Evolutionary conservation across 2,329 filamentous ascomycete species (phyloP).

Genomic region (Aspergillus sp.): DNA sequence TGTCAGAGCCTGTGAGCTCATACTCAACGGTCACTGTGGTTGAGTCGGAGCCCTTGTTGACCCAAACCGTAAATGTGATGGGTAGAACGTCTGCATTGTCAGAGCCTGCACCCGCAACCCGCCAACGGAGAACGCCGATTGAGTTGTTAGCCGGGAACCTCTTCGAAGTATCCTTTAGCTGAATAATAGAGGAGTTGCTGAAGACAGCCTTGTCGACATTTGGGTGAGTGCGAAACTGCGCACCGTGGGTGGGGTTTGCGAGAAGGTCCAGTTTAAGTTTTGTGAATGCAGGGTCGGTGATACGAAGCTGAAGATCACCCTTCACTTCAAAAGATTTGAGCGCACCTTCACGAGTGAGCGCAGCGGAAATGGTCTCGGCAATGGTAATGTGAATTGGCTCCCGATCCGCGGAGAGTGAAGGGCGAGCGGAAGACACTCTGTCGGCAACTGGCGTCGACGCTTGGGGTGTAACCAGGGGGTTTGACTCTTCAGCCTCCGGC

Average conservation of each 20-base stretch:
- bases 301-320: slow-evolving; percentile 87
- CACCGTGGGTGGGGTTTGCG: slow-evolving; percentile 75
- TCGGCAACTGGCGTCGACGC: slow-evolving; percentile 55
- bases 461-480: slow-evolving; percentile 66
- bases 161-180: slow-evolving; percentile 82
- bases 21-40: slow-evolving; percentile 95
- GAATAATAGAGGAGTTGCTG: slow-evolving; percentile 77
- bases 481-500: slow-evolving; percentile 73
- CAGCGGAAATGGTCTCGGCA: slow-evolving; percentile 86
- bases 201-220: slow-evolving; percentile 92
- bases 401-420: slow-evolving; percentile 69
- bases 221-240: slow-evolving; percentile 91
- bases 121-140: slow-evolving; percentile 91
- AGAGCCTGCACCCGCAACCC: slow-evolving; percentile 70
- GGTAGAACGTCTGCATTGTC: slow-evolving; percentile 81
- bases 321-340: slow-evolving; percentile 85
- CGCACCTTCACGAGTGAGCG: slow-evolving; percentile 81
- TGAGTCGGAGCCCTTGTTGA: slow-evolving; percentile 80
- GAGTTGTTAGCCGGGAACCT: slow-evolving; percentile 94
- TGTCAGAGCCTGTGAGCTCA: slow-evolving; percentile 78
- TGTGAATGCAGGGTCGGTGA: slow-evolving; percentile 82
- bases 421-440: slow-evolving; percentile 52
- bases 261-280: slow-evolving; percentile 85
- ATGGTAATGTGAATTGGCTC: slow-evolving; percentile 87
- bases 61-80: slow-evolving; percentile 97